These are phyloP conservation scores for Ceratobasidium sp. DNA, from an alignment of 1,284 basidiomycete species.

Conservation along the genomic window DNA sequence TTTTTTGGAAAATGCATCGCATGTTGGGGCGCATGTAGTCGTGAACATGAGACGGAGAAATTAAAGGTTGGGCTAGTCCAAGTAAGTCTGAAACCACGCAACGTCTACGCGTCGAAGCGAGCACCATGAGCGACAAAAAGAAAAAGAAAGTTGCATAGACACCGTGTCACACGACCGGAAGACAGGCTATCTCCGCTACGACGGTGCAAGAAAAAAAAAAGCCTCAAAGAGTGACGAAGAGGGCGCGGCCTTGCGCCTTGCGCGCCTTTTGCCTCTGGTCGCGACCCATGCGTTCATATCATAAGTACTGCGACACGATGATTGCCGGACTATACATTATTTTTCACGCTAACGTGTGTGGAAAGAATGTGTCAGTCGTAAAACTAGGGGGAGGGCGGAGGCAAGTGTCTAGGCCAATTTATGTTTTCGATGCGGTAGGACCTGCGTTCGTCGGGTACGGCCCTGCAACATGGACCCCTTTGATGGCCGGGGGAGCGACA, in stretches of 20 bases:
- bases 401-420: constrained; percentile 13
- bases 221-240: constrained; percentile 3
- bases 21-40: not conserved
- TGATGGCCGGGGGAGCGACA: constrained; percentile 3
- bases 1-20: not conserved
- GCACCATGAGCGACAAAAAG: not conserved
- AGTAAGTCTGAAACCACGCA: not conserved
- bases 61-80: not conserved
- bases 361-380: not conserved
- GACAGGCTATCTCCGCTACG: constrained; percentile 3
- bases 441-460: constrained; percentile 22
- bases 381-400: not conserved
- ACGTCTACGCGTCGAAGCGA: not conserved
- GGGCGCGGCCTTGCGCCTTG: not conserved
- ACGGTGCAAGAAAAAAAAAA: not conserved
- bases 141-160: not conserved
- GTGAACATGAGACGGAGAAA: constrained; percentile 2
- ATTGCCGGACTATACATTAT: constrained; percentile 22
- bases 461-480: not conserved
- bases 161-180: constrained; percentile 16
- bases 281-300: not conserved
- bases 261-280: constrained; percentile 34
- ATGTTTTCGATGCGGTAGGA: constrained; percentile 16
- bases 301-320: not conserved
- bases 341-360: not conserved